Base-by-base conservation (phyloP, 148 eudicot species). In the Euryodendron excelsum region DNA sequence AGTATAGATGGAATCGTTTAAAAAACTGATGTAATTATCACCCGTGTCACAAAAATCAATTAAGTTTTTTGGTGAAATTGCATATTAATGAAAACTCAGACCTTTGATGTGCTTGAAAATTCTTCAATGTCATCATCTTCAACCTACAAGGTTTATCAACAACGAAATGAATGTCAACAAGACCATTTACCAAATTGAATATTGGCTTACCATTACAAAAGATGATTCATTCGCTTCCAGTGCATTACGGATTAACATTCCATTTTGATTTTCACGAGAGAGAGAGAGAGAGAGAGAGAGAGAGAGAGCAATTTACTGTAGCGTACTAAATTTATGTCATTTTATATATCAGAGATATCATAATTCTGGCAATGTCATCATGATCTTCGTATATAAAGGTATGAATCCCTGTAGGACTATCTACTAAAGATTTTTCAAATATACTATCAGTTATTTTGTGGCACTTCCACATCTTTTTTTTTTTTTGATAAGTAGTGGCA, bases 51-150 rank as follows among this genome's bases (percentile, higher is more conserved):
- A 17, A 45, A 41, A 65, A 10, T 3, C 23, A 45, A 53, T 2
- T 5, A 63, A 63, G 20, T 8, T 21, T 17, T 18, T 37, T 73
- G 15, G 21, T 34, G 39, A 48, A 55, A 63, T 47, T 53, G 53
- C 13, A 67, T 62, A 37, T 34, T 33, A 56, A 33, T 56, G 44
- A 52, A 59, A 61, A 30, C 58, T 58, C 80, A 74, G 23, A 92
- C 93, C 92, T 90, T 79, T 14, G 88, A 84, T 78, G 89, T 23
- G 82, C 86, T 90, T 79, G 93, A 84, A 76, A 85, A 82, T 47
- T 92, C 93, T 85, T 92, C 92, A 69, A 90, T 92, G 62, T 90
- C 93, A 79, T 92, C 93, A 41, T 86, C 93, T 53, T 80, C 93
- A 80, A 39, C 87, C 91, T 88, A 61, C 81, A 75, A 60, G 41